Base-by-base conservation (phyloP, 2,329 filamentous ascomycete species). In the Sarocladium strictum region DNA sequence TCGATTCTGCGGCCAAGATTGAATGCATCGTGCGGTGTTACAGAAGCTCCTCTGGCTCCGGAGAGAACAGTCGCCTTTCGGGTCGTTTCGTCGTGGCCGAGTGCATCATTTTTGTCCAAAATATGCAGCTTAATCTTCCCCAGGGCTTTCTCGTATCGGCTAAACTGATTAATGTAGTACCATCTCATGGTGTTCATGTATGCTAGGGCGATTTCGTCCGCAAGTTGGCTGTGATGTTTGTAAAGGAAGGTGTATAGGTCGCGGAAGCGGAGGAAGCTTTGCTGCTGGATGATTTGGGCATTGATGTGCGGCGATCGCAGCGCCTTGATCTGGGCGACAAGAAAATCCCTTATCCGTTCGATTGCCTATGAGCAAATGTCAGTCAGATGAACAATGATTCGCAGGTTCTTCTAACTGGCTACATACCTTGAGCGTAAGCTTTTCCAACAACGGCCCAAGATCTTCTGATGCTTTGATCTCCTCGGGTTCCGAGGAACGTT, bases 101-200 rank as follows among this genome's bases (percentile, higher is more conserved):
- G 76, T 1, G 90, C 80, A 64, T 97, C 91, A 60, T 86, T 85
- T 65, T 87, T 91, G 64, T 97, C 93, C 56, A 96, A 77, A 3
- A 79, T 70, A 64, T 97, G 91, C 2, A 97, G 70, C 64, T 89
- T 93, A 57, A 99, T 79, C 68, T 90, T 95, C 54, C 87, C 86
- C 5, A 99, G 76, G 0, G 94, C 86, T 62, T 86, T 85, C 59
- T 88, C 84, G 68, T 99, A 99, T 32, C 93, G 85, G 3, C 83
- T 85, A 66, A 99, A 99, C 67, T 97, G 90, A 60, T 88, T 94
- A 53, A 87, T 73, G 67, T 97, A 97, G 66, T 99, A 99, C 94
- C 94, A 99, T 53, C 91, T 84, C 90, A 99, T 99, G 0, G 95
- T 99, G 68, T 97, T 96, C 74, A 95, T 86, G 65, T 99, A 99